Base-by-base conservation (phyloP, 1,284 basidiomycete species). In the Apiotrichum sp. region DNA sequence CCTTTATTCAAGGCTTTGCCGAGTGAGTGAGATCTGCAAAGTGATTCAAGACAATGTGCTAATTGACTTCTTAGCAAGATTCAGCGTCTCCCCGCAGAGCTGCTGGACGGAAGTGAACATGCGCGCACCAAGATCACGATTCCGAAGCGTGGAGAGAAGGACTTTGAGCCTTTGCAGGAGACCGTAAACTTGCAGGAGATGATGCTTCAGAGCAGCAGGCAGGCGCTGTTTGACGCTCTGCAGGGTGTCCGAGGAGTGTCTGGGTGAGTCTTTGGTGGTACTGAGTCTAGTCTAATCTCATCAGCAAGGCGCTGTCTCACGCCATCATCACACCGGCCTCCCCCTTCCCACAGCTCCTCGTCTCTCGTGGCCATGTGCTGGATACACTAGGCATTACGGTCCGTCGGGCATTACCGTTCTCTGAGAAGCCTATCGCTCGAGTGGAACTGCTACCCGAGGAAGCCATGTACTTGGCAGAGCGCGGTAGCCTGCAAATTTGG, bases 121-220 rank as follows among this genome's bases (percentile, higher is more conserved):
- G 13, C 59, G 5, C 59, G 68, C n/a, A 38, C 61, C 11, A 70
- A 70, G 52, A 72, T 78, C 36, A 56, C 82, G 6, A 93, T 96
- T 53, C 93, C 93, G 9, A 93, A 89, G 73, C 83, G 93, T 33
- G 93, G 93, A 4, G 93, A 96, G 73, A 96, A 97, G 72, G 92
- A 96, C 65, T 98, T 93, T 65, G 93, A 98, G 73, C 95, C 95
- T 75, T 81, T 63, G 76, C 68, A 56, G 61, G 77, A 70, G 63
- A 81, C 52, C 81, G 84, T 44, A 83, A 88, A 55, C 83, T 84
- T 78, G 41, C 76, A 78, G 53, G 76, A 75, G 16, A 89, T 90
- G 47, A 85, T 86, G 54, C 79, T 95, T n/a, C 89, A 93, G 63
- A 77, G 83, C 31, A 86, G 89, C 72, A 79, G 93, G 50, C 79